Evolutionary conservation across 345 rosid species (phyloP), one percentile per base, ranked within the genome.

Genomic region (Salix viminalis): DNA sequence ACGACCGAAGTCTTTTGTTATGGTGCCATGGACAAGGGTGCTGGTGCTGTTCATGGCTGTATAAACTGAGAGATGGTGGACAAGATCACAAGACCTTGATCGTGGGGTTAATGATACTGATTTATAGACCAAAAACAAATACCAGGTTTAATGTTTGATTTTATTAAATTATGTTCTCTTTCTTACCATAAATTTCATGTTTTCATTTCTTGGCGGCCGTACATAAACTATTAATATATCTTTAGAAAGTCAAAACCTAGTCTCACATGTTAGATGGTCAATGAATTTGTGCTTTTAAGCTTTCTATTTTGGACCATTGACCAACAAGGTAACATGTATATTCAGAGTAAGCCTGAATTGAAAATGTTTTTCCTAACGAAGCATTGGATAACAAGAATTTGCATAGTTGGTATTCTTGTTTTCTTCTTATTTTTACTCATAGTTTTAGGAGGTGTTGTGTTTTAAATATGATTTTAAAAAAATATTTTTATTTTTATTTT

Each of bases 121-220:
- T 76, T 56, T 76, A 54, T 76, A 68, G 48, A 18, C 26, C 6
- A 7, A 30, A 50, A 30, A 34, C 6, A 34, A 34, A 65, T 21
- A 14, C 2, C 8, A 18, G 14, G 16, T 28, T 30, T 11, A 24
- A 4, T 18, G 24, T 23, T 67, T 24, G 48, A 30, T 66, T 13
- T 34, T 34, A 23, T 56, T 58, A 13, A 24, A 11, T 28, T 32
- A 4, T 32, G 37, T 11, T 71, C 64, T 26, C 30, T 4, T 6
- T 61, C 65, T 73, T 66, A 39, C 67, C 67, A n/a, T 37, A 44
- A 36, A 36, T 58, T 72, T 37, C 64, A 11, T 13, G 77, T 65
- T 50, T 66, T 67, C 30, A 34, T 34, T 67, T 13, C 73, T 69
- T 56, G 73, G 79, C 58, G 67, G 79, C 67, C 79, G 66, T 34